These are phyloP conservation scores for Tuber magnatum DNA, from an alignment of 495 filamentous ascomycete species.

Conservation along the genomic window DNA sequence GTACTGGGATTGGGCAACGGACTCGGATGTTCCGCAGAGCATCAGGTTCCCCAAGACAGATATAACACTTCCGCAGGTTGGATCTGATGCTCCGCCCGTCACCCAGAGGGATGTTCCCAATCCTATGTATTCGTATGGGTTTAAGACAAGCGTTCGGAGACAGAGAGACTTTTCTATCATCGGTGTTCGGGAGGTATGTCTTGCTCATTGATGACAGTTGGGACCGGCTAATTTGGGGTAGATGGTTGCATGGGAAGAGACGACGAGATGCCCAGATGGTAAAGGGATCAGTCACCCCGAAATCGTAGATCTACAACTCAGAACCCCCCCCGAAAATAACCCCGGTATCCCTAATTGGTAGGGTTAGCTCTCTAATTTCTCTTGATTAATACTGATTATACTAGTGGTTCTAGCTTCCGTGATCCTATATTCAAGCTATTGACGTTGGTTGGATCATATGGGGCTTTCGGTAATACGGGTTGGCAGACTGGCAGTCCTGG, in stretches of 20 bases:
- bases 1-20: constrained; percentile 17
- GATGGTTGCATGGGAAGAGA: not conserved
- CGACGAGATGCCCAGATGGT: constrained; percentile 5
- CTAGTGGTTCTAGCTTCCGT: constrained; percentile 2
- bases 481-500: not conserved
- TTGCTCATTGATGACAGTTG: not conserved
- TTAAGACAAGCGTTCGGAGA: not conserved
- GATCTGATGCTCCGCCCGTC: not conserved
- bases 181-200: not conserved
- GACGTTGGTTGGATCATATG: constrained; percentile 1
- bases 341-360: not conserved
- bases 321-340: not conserved
- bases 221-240: not conserved
- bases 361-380: not conserved
- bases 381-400: constrained; percentile 2
- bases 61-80: constrained; percentile 10
- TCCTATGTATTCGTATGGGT: constrained; percentile 16
- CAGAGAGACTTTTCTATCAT: constrained; percentile 7
- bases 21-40: constrained; percentile 6
- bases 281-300: not conserved
- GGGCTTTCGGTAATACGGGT: constrained; percentile 8
- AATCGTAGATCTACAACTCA: constrained; percentile 9
- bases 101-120: not conserved
- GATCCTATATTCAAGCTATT: constrained; percentile 14
- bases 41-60: not conserved